Percentiles rank a stretch among this genome's conserved stretches.
Evolutionary conservation across 2,329 filamentous ascomycete genomes (phyloP).

Genomic region (Pezicula neosporulosa): DNA sequence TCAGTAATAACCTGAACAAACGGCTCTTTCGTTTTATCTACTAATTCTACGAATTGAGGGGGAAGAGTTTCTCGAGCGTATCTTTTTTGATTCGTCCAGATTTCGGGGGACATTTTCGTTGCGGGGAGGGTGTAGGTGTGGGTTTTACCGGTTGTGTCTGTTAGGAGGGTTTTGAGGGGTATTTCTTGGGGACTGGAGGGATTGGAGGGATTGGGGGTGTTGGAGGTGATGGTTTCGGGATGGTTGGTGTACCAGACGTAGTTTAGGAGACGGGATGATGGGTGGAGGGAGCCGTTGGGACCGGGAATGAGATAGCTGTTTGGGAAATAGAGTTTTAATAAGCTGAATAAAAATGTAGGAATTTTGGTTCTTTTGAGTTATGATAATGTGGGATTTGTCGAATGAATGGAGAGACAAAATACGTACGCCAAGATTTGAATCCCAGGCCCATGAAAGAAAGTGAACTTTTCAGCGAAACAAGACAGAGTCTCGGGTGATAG

Average conservation of each 20-base stretch:
- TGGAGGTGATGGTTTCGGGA: constrained; percentile 4
- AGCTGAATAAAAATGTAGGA: too few relatives aligned
- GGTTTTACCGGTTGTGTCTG: constrained; percentile 22
- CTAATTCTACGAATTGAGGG: constrained; percentile 26
- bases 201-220: too few relatives aligned
- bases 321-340: too few relatives aligned
- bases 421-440: constrained; percentile 36
- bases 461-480: constrained; percentile 34
- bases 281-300: constrained; percentile 32
- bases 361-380: too few relatives aligned
- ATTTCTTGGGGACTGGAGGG: too few relatives aligned
- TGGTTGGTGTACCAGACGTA: constrained; percentile 42
- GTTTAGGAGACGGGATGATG: constrained; percentile 38
- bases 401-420: too few relatives aligned
- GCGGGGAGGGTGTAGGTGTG: constrained; percentile 20
- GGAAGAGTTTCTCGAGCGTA: constrained; percentile 9
- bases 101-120: constrained; percentile 9
- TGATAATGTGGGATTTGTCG: too few relatives aligned
- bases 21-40: constrained; percentile 33
- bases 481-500: constrained; percentile 30
- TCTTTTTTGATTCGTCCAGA: constrained; percentile 11
- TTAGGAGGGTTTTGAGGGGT: constrained; percentile 25
- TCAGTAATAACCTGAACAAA: constrained; percentile 41
- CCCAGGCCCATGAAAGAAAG: constrained; percentile 35
- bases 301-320: constrained; percentile 38